These are phyloP conservation scores for Excoecaria agallocha DNA, from an alignment of 345 rosid species.

Conservation along the genomic window DNA sequence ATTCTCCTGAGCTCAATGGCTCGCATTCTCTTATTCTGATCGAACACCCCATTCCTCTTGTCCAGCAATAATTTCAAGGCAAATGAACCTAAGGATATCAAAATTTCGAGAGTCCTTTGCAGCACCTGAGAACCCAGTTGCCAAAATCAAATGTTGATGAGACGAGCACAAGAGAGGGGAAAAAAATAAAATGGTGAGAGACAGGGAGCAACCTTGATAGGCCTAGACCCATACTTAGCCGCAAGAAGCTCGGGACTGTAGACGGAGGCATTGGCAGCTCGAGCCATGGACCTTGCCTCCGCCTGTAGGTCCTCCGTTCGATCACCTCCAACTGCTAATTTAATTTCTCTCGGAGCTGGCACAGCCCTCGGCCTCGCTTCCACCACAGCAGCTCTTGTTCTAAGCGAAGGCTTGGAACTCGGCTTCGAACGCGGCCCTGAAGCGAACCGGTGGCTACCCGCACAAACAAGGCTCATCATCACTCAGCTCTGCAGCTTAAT, in stretches of 20 bases:
- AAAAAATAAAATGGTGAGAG: background rate
- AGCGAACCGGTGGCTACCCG: conserved; percentile 13
- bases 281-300: conserved; percentile 75
- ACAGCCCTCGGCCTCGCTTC: conserved; percentile 34
- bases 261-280: conserved; percentile 78
- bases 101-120: conserved; percentile 69
- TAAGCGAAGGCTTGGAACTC: background rate
- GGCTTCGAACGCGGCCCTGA: background rate
- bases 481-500: background rate
- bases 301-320: conserved; percentile 80
- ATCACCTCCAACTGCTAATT: conserved; percentile 25
- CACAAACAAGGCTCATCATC: conserved; percentile 19
- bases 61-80: conserved; percentile 63
- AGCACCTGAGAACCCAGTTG: conserved; percentile 38
- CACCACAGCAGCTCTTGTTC: conserved; percentile 35
- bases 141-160: background rate
- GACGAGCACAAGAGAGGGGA: background rate
- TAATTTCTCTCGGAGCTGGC: conserved; percentile 17
- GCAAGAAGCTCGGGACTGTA: conserved; percentile 74
- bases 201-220: conserved; percentile 51
- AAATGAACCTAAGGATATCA: conserved; percentile 65
- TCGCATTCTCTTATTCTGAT: conserved; percentile 67
- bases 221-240: conserved; percentile 64
- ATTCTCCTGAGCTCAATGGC: conserved; percentile 60
- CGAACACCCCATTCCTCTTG: conserved; percentile 57